Evolutionary conservation across 257 asterid genomes (phyloP).

Genomic region (Solanum pennellii): DNA sequence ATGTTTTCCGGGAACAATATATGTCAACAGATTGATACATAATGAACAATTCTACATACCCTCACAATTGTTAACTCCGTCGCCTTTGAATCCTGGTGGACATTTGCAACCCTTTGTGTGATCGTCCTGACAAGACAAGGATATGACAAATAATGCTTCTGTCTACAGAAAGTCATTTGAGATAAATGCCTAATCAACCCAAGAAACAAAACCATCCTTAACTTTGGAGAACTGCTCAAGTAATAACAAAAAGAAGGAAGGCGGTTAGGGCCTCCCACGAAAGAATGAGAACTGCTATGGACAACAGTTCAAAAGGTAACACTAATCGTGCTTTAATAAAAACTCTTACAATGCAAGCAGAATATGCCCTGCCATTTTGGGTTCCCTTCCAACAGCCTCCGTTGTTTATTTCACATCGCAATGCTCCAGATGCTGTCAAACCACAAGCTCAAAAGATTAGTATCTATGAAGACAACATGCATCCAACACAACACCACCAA

Average conservation of each 20-base stretch:
- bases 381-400: conserved; percentile 95
- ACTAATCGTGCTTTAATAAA: neutral
- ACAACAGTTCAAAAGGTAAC: neutral
- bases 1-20: neutral
- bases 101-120: conserved; percentile 84
- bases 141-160: neutral
- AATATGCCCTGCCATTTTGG: conserved; percentile 53
- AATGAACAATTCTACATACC: conserved; percentile 30
- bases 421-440: conserved; percentile 74
- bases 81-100: conserved; percentile 93
- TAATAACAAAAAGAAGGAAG: neutral
- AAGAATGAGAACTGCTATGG: neutral
- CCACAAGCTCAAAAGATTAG: neutral
- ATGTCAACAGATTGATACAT: neutral
- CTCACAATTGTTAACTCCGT: conserved; percentile 73
- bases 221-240: neutral
- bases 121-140: conserved; percentile 45
- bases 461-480: neutral
- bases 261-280: neutral
- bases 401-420: conserved; percentile 69
- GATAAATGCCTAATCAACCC: neutral
- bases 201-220: neutral
- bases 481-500: neutral
- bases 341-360: conserved; percentile 84
- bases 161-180: neutral